Conservation (phyloP, 2,329 filamentous ascomycete species). For the Diaporthe vaccinii region DNA sequence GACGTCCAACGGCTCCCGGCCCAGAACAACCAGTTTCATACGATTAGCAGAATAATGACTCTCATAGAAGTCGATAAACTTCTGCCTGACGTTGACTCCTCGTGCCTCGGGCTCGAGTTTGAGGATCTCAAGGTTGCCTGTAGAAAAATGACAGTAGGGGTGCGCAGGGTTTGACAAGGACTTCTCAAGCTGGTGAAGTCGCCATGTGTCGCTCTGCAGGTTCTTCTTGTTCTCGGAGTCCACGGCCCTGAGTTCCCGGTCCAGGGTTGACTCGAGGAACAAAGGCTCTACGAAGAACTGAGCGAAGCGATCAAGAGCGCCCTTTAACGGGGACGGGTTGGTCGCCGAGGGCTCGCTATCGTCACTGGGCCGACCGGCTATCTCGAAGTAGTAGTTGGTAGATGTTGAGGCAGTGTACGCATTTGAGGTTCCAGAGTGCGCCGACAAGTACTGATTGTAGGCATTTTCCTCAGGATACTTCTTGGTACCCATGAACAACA, state of each 20-base stretch:
- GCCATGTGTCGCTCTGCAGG: slow-evolving; percentile 89
- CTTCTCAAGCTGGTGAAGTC: slow-evolving; percentile 89
- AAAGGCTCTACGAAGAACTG: slow-evolving; percentile 94
- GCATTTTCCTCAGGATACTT: slow-evolving; percentile 98
- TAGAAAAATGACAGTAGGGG: slow-evolving; percentile 92
- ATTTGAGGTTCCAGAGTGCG: slow-evolving; percentile 92
- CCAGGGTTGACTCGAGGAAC: slow-evolving; percentile 86
- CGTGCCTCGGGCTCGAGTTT: slow-evolving; percentile 84
- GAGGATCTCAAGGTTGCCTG: slow-evolving; percentile 87
- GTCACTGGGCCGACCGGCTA: slow-evolving; percentile 82
- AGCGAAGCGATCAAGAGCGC: slow-evolving; percentile 89
- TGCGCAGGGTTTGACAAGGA: slow-evolving; percentile 88
- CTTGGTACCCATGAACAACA: slow-evolving; percentile 98
- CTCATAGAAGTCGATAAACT: slow-evolving; percentile 93
- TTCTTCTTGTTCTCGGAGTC: slow-evolving; percentile 99
- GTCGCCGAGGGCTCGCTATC: slow-evolving; percentile 66
- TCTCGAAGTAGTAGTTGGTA: slow-evolving; percentile 98
- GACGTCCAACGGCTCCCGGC: slow-evolving; percentile 84
- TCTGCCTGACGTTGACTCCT: slow-evolving; percentile 87
- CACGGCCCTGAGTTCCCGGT: slow-evolving; percentile 88
- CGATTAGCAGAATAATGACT: slow-evolving; percentile 92
- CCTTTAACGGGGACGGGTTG: slow-evolving; percentile 76
- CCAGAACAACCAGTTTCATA: slow-evolving; percentile 92
- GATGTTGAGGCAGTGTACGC: slow-evolving; percentile 94
- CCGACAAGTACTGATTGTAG: slow-evolving; percentile 92